Evolutionary conservation across 1,139 yeast species (phyloP).

Genomic region (Kluyveromyces sp.): DNA sequence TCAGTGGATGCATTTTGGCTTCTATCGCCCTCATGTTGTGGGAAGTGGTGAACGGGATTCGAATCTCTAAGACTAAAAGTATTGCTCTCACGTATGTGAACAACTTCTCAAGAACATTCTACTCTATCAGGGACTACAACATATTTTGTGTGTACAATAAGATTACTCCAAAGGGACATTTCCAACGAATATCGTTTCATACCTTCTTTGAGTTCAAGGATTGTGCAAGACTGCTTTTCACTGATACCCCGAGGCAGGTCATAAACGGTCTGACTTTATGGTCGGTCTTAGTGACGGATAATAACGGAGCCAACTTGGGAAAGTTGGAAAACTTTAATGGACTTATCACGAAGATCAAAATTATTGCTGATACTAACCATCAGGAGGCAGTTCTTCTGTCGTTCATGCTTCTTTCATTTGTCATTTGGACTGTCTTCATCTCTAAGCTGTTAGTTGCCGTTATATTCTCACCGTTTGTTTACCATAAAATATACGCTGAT

Average conservation of each 20-base stretch:
- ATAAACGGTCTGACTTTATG: slow-evolving; percentile 70
- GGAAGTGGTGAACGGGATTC: slow-evolving; percentile 54
- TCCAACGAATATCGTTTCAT: slow-evolving; percentile 63
- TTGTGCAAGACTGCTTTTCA: slow-evolving; percentile 57
- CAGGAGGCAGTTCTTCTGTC: slow-evolving; percentile 64
- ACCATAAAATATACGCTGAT: slow-evolving; percentile 36
- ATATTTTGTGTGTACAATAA: slow-evolving; percentile 67
- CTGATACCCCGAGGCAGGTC: slow-evolving; percentile 87
- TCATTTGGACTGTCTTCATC: slow-evolving; percentile 70
- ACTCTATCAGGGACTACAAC: slow-evolving; percentile 52
- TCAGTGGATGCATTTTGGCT: slow-evolving; percentile 77
- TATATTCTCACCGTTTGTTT: slow-evolving; percentile 49
- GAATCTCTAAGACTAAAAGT: slow-evolving; percentile 51
- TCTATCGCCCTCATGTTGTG: slow-evolving; percentile 54
- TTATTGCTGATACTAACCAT: slow-evolving; percentile 54
- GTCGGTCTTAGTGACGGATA: slow-evolving; percentile 37
- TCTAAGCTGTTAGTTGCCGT: slow-evolving; percentile 53
- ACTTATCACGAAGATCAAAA: slow-evolving; percentile 46
- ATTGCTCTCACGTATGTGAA: slow-evolving; percentile 70
- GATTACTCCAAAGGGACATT: slow-evolving; percentile 55
- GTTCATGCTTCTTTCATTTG: slow-evolving; percentile 67
- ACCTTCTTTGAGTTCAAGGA: slow-evolving; percentile 61
- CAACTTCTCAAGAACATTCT: slow-evolving; percentile 50
- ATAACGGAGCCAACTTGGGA: slow-evolving; percentile 32
- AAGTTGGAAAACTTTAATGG: slow-evolving; percentile 35